A percentile compares a stretch with the other conserved stretches of the same genome.
Conservation (phyloP, 2,329 filamentous ascomycete species). For the Macrophomina tecta region DNA sequence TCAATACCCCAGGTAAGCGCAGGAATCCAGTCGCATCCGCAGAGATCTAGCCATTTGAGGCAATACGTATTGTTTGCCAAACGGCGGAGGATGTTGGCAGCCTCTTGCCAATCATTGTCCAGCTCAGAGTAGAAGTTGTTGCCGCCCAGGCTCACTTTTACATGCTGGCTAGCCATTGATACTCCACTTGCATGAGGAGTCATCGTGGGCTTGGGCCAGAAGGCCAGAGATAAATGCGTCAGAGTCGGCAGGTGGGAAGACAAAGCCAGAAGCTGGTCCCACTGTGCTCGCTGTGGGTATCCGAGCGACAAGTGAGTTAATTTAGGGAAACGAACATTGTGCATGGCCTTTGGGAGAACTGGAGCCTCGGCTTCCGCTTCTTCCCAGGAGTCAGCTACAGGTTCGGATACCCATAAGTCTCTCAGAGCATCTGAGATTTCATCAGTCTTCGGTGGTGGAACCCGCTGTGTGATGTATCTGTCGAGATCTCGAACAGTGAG, state of each 20-base stretch:
- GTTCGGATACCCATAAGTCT: conserved; percentile 29
- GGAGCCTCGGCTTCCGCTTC: conserved; percentile 33
- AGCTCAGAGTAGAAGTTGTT: conserved; percentile 59
- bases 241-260: conserved; percentile 61
- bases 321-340: conserved; percentile 52
- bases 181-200: conserved; percentile 59
- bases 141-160: conserved; percentile 56
- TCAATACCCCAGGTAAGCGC: conserved; percentile 53
- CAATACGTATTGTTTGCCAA: conserved; percentile 63
- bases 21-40: conserved; percentile 65
- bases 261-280: conserved; percentile 61
- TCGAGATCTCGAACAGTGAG: conserved; percentile 57
- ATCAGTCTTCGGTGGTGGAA: conserved; percentile 4
- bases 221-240: conserved; percentile 66
- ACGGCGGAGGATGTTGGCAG: conserved; percentile 61
- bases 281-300: conserved; percentile 58
- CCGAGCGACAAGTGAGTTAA: conserved; percentile 66
- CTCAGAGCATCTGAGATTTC: conserved; percentile 31
- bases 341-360: conserved; percentile 24
- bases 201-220: conserved; percentile 66
- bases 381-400: conserved; percentile 55
- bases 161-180: conserved; percentile 49
- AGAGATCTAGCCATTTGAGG: conserved; percentile 66
- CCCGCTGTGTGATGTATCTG: conserved; percentile 46
- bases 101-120: conserved; percentile 63